phyloP scores from a whole-genome alignment of 306 rosid genomes.

The Trifolium repens region DNA sequence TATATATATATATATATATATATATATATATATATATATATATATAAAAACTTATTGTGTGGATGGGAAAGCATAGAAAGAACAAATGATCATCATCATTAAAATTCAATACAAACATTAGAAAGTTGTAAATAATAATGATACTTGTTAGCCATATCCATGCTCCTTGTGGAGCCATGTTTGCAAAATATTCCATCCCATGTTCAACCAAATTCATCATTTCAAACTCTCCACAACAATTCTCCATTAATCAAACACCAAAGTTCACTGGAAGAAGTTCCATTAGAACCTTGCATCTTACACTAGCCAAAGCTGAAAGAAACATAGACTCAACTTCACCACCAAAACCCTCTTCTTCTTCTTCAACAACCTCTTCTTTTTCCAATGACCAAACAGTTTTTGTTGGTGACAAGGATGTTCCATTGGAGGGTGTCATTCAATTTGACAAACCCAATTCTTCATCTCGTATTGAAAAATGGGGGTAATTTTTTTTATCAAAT shows the following conservation, averaged over 20 bases:
- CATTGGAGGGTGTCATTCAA: conserved; percentile 93
- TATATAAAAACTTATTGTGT: not conserved
- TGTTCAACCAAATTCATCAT: conserved; percentile 51
- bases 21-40: no score
- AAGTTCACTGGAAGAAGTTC: conserved; percentile 46
- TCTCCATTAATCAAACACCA: conserved; percentile 43
- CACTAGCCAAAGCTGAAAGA: conserved; percentile 65
- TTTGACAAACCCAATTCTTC: conserved; percentile 66
- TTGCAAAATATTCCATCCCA: conserved; percentile 51
- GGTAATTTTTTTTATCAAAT: conserved; percentile 53
- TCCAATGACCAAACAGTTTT: conserved; percentile 60
- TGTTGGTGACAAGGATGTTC: conserved; percentile 71
- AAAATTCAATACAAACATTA: conserved; percentile 15
- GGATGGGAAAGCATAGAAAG: not conserved
- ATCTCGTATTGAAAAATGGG: conserved; percentile 79
- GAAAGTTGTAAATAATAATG: conserved; percentile 43
- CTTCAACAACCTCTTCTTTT: conserved; percentile 35
- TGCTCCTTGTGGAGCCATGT: conserved; percentile 58
- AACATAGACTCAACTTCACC: conserved; percentile 56
- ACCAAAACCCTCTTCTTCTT: conserved; percentile 25
- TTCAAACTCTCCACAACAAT: conserved; percentile 55
- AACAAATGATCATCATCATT: not conserved
- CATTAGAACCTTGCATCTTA: conserved; percentile 50
- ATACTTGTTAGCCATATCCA: conserved; percentile 62
- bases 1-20: no score